Conservation (phyloP, 2,329 filamentous ascomycete species). For the Dichotomopilus funicola region DNA sequence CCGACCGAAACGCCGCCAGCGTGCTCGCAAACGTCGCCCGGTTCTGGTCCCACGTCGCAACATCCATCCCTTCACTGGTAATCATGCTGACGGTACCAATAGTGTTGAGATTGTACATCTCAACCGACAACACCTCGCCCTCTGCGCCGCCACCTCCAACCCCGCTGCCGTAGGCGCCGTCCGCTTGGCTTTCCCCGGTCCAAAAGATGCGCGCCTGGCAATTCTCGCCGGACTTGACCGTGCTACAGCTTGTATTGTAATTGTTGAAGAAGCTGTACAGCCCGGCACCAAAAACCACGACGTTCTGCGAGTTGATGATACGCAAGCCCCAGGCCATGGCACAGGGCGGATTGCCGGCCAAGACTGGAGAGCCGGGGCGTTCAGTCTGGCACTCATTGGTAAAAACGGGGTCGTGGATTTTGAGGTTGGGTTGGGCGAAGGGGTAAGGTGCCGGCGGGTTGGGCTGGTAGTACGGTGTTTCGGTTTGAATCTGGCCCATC, state of each 20-base stretch:
- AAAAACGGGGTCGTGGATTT: conserved; percentile 46
- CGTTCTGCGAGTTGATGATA: conserved; percentile 47
- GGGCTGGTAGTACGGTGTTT: conserved; percentile 66
- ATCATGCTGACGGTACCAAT: conserved; percentile 35
- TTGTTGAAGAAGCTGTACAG: conserved; percentile 64
- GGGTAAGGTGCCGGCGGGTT: conserved; percentile 53
- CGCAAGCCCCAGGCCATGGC: conserved; percentile 59
- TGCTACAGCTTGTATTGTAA: conserved; percentile 46
- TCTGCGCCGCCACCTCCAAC: conserved; percentile 4
- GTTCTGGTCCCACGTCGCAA: conserved; percentile 32
- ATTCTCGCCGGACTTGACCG: conserved; percentile 31
- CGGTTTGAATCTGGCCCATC: conserved; percentile 60
- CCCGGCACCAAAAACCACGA: conserved; percentile 56
- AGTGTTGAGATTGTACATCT: conserved; percentile 37
- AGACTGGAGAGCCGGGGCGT: background rate
- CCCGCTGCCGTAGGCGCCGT: conserved; percentile 21
- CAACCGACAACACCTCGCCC: conserved; percentile 18
- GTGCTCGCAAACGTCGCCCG: conserved; percentile 32
- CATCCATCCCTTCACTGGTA: conserved; percentile 28
- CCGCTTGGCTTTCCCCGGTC: conserved; percentile 11
- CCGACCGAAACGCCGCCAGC: conserved; percentile 25
- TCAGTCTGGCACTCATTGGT: conserved; percentile 25
- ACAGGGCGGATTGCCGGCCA: conserved; percentile 33
- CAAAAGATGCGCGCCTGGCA: conserved; percentile 41
- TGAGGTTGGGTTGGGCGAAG: conserved; percentile 38